Base-by-base conservation (phyloP, 192 early-diverging fungal species). In the Spinellus fusiger region DNA sequence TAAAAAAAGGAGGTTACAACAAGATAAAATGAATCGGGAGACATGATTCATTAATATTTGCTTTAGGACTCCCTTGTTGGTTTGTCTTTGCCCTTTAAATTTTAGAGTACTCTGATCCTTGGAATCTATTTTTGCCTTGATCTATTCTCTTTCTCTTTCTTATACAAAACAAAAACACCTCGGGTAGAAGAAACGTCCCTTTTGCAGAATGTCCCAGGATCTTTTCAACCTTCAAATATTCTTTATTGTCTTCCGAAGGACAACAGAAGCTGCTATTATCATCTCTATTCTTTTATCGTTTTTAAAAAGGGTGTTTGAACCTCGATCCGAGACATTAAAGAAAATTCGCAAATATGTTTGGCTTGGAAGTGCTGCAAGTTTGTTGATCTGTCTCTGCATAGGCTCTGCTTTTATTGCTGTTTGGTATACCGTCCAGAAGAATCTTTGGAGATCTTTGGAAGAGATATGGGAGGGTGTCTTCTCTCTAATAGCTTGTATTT, bases 401-500 rank as follows among this genome's bases (percentile, higher is more conserved):
- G 92, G 89, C 37, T 84, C 71, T 33, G 77, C 78, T 20, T 88
- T 96, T 57, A 90, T 96, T 65, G 87, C 66, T 47, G 73, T 94
- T 37, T 96, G 82, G 66, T 93, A 93, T 66, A 78, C 64, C 5
- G 64, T 84, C 0, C 62, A 73, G 8, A 69, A 65, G 34, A 69
- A 85, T 64, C 51, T 83, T 31, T 85, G 83, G 83, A 70, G 70
- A 53, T 80, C 81, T 32, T 70, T 82, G 54, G 93, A 95, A 66
- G 61, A 78, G 40, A 67, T 93, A n/a, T 93, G 89, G 89, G 93
- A 98, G 77, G 95, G 88, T 44, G 76, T 82, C 10, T 92, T 98
- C 56, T 78, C 77, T 8, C 73, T 93, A 38, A 78, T 98, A 50
- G 92, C 93, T 25, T 67, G 70, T 7, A 15, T 94, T 31, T 76